Base-by-base conservation (phyloP, 768 basidiomycete species). In the Ramaria sp. region DNA sequence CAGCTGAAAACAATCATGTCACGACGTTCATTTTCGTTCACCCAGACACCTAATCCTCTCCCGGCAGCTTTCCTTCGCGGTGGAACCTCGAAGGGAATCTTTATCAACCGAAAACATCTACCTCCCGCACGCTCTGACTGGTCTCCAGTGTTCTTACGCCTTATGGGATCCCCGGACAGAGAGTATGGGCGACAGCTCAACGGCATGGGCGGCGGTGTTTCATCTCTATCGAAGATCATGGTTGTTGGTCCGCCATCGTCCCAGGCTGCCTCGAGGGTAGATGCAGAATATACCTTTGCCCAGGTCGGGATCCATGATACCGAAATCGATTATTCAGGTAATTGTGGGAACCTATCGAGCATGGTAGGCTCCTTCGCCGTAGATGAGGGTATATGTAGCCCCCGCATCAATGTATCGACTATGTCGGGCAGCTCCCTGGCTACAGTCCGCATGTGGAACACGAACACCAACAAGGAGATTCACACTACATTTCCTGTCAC, bases 81-180 rank as follows among this genome's bases (percentile, higher is more conserved):
- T 1, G 86, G 86, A 0, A 89, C 87, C 2, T 88, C 86, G 19
- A 88, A 88, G 66, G 88, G 87, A 3, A 75, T 88, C 46, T 89
- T 84, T 64, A 52, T 90, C 15, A 75, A 79, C 52, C 74, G 73
- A 7, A 66, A 68, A 3, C 64, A 76, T 58, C 77, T 90, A 5
- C 85, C 86, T 13, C 56, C 62, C 19, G 71, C 79, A 55, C 71
- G 64, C 13, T 62, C 71, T 0, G 68, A 77, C 65, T 88, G 84
- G 86, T 67, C 71, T 15, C 70, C 71, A 33, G 80, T 87, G 49
- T 84, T 88, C 61, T 75, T 83, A 9, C 78, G 82, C 0, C 77
- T 87, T 13, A 88, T 89, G 86, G 88, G 87, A n/a, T 88, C 86
- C 3, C 88, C 88, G 0, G 88, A 91, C 63, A 74, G 81, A 1